Conservation (phyloP, 2,329 filamentous ascomycete species). For the Delphinella strobiligena region DNA sequence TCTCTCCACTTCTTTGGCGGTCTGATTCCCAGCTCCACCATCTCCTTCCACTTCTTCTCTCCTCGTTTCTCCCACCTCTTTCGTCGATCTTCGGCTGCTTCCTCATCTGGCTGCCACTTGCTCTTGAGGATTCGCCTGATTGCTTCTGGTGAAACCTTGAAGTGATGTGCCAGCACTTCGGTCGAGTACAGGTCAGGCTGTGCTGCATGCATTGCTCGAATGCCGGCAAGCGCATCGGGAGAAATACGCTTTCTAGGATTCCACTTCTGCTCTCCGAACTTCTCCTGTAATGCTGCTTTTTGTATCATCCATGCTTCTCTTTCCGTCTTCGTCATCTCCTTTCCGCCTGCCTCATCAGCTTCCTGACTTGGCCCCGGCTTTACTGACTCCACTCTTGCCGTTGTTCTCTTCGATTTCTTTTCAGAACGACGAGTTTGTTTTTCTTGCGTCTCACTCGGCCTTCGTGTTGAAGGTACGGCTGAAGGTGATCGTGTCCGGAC, state of each 20-base stretch:
- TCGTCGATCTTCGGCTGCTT: constrained; percentile 31
- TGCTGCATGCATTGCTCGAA: constrained; percentile 67
- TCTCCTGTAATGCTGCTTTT: constrained; percentile 61
- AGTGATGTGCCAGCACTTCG: constrained; percentile 58
- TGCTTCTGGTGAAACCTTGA: constrained; percentile 76
- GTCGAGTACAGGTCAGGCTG: constrained; percentile 71
- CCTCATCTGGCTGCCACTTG: constrained; percentile 54
- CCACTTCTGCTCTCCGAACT: constrained; percentile 70
- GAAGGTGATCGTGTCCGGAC: not conserved
- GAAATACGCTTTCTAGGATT: constrained; percentile 74
- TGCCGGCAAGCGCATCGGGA: constrained; percentile 82
- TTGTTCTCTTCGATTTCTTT: constrained; percentile 2
- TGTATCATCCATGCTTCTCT: constrained; percentile 58
- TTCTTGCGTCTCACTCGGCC: constrained; percentile 2
- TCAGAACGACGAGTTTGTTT: not conserved
- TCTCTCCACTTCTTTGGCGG: constrained; percentile 42
- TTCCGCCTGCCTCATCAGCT: constrained; percentile 2
- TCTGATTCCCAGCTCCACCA: constrained; percentile 40
- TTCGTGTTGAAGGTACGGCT: not conserved
- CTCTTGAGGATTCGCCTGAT: constrained; percentile 76
- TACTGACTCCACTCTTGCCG: constrained; percentile 1
- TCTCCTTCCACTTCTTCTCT: constrained; percentile 35
- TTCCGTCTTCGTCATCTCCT: constrained; percentile 1
- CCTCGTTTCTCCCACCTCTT: constrained; percentile 36
- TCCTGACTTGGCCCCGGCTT: constrained; percentile 1